Percentiles rank a stretch among this genome's conserved stretches.
Conservation (phyloP, 257 asterid genomes). For the Mitragyna speciosa region DNA sequence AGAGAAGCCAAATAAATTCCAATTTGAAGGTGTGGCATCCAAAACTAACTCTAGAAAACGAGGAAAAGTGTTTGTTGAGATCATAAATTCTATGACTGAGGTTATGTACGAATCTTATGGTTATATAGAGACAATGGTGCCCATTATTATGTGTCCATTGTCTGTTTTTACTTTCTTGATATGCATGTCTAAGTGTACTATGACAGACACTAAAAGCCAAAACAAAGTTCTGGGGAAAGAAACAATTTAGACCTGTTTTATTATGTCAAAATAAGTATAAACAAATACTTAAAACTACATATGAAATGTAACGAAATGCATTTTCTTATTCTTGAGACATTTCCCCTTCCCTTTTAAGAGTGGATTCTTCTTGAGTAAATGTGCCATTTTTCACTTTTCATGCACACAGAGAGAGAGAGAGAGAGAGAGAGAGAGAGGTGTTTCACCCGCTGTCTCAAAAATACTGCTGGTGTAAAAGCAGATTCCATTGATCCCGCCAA, state of each 20-base stretch:
- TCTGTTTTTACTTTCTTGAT: not conserved
- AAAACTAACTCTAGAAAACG: not conserved
- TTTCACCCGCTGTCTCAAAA: constrained; percentile 74
- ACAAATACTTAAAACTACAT: not conserved
- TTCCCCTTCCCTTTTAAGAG: not conserved
- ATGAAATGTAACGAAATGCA: not conserved
- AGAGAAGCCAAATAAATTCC: not conserved
- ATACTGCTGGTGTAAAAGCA: constrained; percentile 89
- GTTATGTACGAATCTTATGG: too few relatives aligned
- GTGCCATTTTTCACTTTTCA: not conserved
- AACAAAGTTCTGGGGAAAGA: not conserved
- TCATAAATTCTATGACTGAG: not conserved
- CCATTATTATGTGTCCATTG: not conserved
- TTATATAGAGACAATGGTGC: too few relatives aligned
- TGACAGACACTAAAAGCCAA: not conserved
- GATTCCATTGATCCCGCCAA: constrained; percentile 92
- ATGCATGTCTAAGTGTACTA: not conserved
- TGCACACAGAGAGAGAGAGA: not conserved
- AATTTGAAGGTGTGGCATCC: not conserved
- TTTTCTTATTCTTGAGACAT: not conserved
- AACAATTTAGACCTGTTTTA: not conserved
- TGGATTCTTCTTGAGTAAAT: not conserved
- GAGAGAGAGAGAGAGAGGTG: not conserved
- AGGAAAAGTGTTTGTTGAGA: not conserved
- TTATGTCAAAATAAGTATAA: not conserved